A percentile compares a stretch with the other conserved stretches of the same genome.
Conservation (phyloP, 176 grass and related monocot genomes). For the Coix lacrymajobi region DNA sequence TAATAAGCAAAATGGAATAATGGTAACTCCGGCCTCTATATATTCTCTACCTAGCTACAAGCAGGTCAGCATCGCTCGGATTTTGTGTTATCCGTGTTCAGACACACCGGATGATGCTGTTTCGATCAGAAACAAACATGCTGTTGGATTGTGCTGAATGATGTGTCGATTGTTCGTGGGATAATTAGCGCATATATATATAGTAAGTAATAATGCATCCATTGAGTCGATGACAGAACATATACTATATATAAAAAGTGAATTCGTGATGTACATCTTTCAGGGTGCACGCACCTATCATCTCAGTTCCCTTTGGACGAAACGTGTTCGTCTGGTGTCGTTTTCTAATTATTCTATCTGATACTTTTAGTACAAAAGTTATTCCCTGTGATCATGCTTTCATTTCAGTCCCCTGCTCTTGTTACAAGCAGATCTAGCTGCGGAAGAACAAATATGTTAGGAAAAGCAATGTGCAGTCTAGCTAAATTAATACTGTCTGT, state of each 20-base stretch:
- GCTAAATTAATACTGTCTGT: neutral
- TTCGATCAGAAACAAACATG: neutral
- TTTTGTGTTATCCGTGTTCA: slow-evolving; percentile 24
- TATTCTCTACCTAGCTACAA: neutral
- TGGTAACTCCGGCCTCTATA: neutral
- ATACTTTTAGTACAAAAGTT: slow-evolving; percentile 22
- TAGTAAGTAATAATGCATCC: neutral
- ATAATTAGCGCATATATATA: neutral
- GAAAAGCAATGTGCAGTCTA: neutral
- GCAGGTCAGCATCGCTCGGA: slow-evolving; percentile 14
- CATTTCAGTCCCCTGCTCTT: neutral
- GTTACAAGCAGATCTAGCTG: slow-evolving; percentile 12
- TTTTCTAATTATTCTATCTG: slow-evolving; percentile 19
- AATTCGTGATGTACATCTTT: slow-evolving; percentile 1
- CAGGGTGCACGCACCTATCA: neutral
- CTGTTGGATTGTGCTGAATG: neutral
- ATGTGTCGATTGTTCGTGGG: slow-evolving; percentile 15
- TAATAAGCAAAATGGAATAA: slow-evolving; percentile 23
- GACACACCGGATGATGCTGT: slow-evolving; percentile 19
- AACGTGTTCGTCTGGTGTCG: slow-evolving; percentile 20
- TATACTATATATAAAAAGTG: neutral
- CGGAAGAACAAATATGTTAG: neutral
- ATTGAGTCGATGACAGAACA: neutral
- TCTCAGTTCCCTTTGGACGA: slow-evolving; percentile 18
- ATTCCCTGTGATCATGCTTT: slow-evolving; percentile 20